Evolutionary conservation across 2,329 filamentous ascomycete genomes (phyloP).

Genomic region (Sporothrix phasma): DNA sequence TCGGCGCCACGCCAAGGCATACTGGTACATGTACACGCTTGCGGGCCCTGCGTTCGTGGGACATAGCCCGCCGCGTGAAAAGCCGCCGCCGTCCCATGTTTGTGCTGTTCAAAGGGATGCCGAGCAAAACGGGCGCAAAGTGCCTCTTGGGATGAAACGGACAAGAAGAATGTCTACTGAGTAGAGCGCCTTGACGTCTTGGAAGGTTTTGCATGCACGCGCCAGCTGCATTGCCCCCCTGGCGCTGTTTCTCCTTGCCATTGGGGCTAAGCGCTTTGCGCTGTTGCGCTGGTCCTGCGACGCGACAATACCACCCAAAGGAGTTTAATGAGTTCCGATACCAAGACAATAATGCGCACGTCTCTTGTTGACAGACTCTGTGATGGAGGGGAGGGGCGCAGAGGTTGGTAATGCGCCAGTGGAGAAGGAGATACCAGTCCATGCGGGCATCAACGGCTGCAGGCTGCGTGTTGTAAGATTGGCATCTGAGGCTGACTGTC

Average conservation of each 20-base stretch:
- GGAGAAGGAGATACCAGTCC: not conserved
- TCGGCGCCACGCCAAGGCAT: too few relatives aligned
- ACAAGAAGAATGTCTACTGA: too few relatives aligned
- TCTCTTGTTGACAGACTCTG: not conserved
- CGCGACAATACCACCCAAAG: not conserved
- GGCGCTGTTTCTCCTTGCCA: too few relatives aligned
- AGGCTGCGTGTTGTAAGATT: not conserved
- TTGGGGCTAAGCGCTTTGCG: not conserved
- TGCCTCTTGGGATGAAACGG: not conserved
- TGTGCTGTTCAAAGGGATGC: not conserved
- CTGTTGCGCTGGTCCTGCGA: not conserved
- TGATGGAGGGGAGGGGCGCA: not conserved
- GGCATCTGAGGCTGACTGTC: too few relatives aligned
- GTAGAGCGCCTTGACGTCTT: not conserved
- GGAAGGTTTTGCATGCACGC: not conserved
- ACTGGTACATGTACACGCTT: too few relatives aligned
- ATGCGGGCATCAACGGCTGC: not conserved
- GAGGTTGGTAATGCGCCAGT: not conserved
- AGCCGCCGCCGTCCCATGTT: not conserved
- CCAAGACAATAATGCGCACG: constrained; percentile 1
- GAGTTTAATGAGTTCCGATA: constrained; percentile 4
- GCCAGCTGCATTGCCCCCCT: not conserved
- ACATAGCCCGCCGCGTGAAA: too few relatives aligned
- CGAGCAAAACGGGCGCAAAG: not conserved
- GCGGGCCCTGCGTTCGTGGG: not conserved